Evolutionary conservation across 305 asterid species (phyloP).

Genomic region (Fraxinus nigra): DNA sequence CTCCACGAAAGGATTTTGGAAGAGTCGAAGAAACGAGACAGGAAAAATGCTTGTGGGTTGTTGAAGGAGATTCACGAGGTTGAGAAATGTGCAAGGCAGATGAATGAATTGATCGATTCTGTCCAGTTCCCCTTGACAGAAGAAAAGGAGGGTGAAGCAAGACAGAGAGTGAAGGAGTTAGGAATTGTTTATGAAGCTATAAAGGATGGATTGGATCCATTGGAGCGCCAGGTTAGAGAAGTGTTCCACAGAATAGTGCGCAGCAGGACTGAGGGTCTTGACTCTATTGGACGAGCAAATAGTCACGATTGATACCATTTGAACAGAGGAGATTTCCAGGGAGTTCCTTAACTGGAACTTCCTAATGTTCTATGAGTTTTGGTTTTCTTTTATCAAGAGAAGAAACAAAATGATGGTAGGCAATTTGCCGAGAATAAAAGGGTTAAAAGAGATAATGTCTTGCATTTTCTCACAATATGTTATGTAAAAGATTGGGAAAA

Average conservation of each 20-base stretch:
- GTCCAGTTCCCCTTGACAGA: background rate
- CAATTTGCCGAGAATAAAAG: slow-evolving; percentile 3
- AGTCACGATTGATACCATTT: background rate
- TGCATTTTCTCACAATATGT: slow-evolving; percentile 27
- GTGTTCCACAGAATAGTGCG: slow-evolving; percentile 16
- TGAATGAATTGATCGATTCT: slow-evolving; percentile 7
- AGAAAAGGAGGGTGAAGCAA: slow-evolving; percentile 7
- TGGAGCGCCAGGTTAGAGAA: slow-evolving; percentile 10
- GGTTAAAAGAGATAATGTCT: background rate
- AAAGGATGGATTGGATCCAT: slow-evolving; percentile 12
- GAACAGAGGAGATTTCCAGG: background rate
- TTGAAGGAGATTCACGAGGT: slow-evolving; percentile 16
- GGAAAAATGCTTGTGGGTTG: slow-evolving; percentile 14
- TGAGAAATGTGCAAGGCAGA: slow-evolving; percentile 4
- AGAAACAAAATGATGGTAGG: background rate
- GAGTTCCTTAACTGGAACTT: background rate
- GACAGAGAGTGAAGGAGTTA: slow-evolving; percentile 2
- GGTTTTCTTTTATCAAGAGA: slow-evolving; percentile 1
- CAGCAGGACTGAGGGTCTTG: slow-evolving; percentile 9
- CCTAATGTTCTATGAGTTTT: background rate
- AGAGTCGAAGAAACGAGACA: slow-evolving; percentile 14
- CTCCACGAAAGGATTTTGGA: slow-evolving; percentile 20
- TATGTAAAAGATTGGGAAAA: slow-evolving; percentile 37
- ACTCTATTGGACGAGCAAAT: slow-evolving; percentile 1
- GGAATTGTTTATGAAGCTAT: background rate